Base-by-base conservation (phyloP, 768 basidiomycete genomes). In the Leccinum subgranulosum region DNA sequence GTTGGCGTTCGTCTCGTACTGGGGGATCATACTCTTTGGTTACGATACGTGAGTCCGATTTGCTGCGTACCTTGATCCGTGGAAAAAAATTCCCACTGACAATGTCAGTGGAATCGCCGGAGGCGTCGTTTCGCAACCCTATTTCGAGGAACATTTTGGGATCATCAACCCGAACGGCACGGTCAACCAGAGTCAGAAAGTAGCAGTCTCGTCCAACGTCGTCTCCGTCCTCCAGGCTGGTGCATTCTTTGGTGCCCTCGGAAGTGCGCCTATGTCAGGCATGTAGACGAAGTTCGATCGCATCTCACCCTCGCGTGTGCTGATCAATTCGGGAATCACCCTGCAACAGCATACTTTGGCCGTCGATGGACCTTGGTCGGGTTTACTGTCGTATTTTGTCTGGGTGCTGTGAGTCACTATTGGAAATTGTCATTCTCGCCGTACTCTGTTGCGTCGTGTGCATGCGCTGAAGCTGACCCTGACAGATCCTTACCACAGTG, bases 151-250 rank as follows among this genome's bases (percentile, higher is more conserved):
- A 12, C 79, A 84, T 48, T 93, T 93, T 65, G 83, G 83, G 15
- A 76, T 89, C 53, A 68, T 76, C 51, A 75, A 79, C 34, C 53
- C 74, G 1, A 69, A 81, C 54, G 83, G 83, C 23, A 64, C 63
- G 1, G 67, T 70, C 43, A 71, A 85, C 67, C 12, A 67, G 21
- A 60, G 59, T 23, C 70, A 75, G 36, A 62, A 71, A 19, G 80
- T 87, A 55, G 74, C 77, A 4, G 76, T 93, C n/a, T 86, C 86
- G 0, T 87, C 88, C 45, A 92, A 90, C 61, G 86, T 95, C 45
- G 93, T 94, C 17, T 90, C 92, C 3, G 89, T 94, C 4, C 79
- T 94, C 10, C 92, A 94, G 68, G 90, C 85, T 4, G 91, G 91
- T 11, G 90, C 90, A 1, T 93, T 94, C 79, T 94, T 94, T 66